Base-by-base conservation (phyloP, 2,329 filamentous ascomycete species). In the Acrocalymma vagum region DNA sequence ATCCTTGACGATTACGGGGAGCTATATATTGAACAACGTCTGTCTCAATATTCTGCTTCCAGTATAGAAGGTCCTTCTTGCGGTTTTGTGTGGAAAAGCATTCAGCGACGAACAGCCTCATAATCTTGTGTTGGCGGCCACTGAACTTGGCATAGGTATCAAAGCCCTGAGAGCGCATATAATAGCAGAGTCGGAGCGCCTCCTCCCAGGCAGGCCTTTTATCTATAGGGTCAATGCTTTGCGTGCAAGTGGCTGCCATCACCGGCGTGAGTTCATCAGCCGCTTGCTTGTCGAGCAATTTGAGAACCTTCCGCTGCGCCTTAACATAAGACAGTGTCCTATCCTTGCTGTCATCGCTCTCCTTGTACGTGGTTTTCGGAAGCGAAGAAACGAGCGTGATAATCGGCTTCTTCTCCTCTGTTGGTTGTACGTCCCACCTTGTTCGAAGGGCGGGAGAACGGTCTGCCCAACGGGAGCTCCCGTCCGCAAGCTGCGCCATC, bases 131-230 rank as follows among this genome's bases (percentile, higher is more conserved):
- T 2, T 37, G 11, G 6, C 16, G 20, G 26, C 18, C n/a, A n/a
- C n/a, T 41, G 34, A 61, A 10, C 20, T 17, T 24, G 3, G 46
- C 49, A 26, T 54, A 63, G 3, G 54, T 59, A 15, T 60, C 50
- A 37, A 56, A 57, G 20, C 53, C 51, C 3, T 49, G 40, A 1
- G 45, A 50, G 32, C 63, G 60, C 60, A 67, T 63, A 38, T 63
- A 67, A 50, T 64, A 65, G 53, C 62, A 64, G 2, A 64, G 37
- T 4, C 48, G 42, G 5, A 64, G 32, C 6, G 57, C 63, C 15
- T 63, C 51, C 17, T 42, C 27, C 9, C 52, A 43, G 9, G 10
- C 34, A 3, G 57, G 50, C 9, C 13, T 17, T 11, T 34, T 28
- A 20, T 17, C n/a, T 3, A 23, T 26, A 3, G 45, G 39, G 2